A percentile compares a stretch with the other conserved stretches of the same genome.
Evolutionary conservation across 805 yeast genomes (phyloP).

Genomic region (Pichia exigua): DNA sequence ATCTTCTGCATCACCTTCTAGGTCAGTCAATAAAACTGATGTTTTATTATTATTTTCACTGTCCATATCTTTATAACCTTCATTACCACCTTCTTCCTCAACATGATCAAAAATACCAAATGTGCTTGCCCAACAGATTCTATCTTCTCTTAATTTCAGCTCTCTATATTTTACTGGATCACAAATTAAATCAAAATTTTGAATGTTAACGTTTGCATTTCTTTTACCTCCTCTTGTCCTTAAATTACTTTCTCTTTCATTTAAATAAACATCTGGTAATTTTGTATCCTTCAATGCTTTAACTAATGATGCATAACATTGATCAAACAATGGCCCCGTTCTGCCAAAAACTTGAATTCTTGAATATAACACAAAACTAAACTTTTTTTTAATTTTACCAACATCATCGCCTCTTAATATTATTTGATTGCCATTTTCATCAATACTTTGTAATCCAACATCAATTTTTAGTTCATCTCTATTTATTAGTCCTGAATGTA

Average conservation of each 20-base stretch:
- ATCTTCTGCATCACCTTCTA: conserved; percentile 85
- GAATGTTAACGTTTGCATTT: conserved; percentile 33
- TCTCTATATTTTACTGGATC: conserved; percentile 36
- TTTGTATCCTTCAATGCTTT: conserved; percentile 51
- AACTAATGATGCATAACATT: conserved; percentile 62
- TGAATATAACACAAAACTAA: conserved; percentile 59
- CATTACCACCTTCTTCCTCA: conserved; percentile 28
- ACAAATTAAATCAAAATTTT: conserved; percentile 48
- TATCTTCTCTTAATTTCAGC: conserved; percentile 33
- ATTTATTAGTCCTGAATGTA: conserved; percentile 48
- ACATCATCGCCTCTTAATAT: conserved; percentile 36
- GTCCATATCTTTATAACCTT: conserved; percentile 26
- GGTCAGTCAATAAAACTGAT: conserved; percentile 53
- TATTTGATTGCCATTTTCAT: conserved; percentile 43
- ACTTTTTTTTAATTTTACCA: conserved; percentile 35
- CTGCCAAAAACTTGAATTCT: conserved; percentile 71
- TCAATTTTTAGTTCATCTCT: conserved; percentile 47
- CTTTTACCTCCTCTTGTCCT: conserved; percentile 10
- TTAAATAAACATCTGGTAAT: conserved; percentile 63
- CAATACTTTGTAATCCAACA: conserved; percentile 41
- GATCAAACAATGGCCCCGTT: conserved; percentile 74
- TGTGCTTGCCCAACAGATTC: conserved; percentile 40
- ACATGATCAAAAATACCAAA: conserved; percentile 51
- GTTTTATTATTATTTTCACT: conserved; percentile 10
- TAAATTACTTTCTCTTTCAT: conserved; percentile 40